Evolutionary conservation across 306 rosid genomes (phyloP), one percentile per base, ranked within the genome.

Genomic region (Mucuna pruriens): DNA sequence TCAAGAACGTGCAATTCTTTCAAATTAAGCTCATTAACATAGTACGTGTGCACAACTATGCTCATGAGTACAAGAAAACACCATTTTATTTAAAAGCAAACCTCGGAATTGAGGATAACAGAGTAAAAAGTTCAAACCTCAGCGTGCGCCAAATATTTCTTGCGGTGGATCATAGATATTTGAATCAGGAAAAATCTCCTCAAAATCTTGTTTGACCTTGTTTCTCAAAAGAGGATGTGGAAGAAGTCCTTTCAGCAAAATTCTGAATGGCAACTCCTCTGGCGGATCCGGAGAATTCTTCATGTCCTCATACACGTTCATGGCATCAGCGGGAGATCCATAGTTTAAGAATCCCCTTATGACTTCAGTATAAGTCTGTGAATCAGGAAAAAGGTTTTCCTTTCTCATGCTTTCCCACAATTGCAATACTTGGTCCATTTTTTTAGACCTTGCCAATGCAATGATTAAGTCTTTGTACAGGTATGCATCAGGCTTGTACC

Each of bases 261-360:
- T 93, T 86, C 96, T 90, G 84, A 93, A 95, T 0, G 99, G 98
- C 85, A 91, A 80, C 87, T 91, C 94, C 33, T 95, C 98, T 0
- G 98, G 97, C 26, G 97, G 99, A 58, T 95, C 99, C 0, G 99
- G 99, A 79, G 98, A 93, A 80, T 91, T 91, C 87, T 93, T 93
- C 99, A 95, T 91, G 86, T 93, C 96, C 83, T 95, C 98, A 1
- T 87, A 95, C 65, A 95, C 22, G 66, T 91, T 93, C 99, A 95
- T 93, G 7, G 99, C 98, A 86, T 95, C 99, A 0, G 94, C 94
- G 39, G 96, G 97, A 77, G 94, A 93, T 76, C 97, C 98, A 64
- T 74, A 76, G 68, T 85, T 91, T 90, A 95, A 85, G 88, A 95
- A 95, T 23, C 99, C 98, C 88, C 94, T 88, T 58, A 95, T 93